A percentile compares a stretch with the other conserved stretches of the same genome.
Evolutionary conservation across 108 stramenopile genomes (phyloP).

Genomic region (Stephanodiscus minutulus): DNA sequence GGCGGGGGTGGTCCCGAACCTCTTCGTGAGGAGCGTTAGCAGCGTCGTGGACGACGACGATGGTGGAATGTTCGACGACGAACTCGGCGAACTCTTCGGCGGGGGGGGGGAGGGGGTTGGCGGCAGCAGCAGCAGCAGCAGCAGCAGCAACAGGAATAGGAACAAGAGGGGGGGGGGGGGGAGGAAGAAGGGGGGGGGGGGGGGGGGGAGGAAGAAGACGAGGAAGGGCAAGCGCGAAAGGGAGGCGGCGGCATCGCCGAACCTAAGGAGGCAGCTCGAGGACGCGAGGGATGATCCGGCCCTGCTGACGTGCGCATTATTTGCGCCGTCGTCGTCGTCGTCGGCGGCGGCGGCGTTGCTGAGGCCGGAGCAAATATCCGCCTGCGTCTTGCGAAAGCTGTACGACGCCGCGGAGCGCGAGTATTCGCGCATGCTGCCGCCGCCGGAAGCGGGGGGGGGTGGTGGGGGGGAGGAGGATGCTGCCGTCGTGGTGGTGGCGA

Average conservation of each 20-base stretch:
- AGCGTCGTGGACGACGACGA: conserved; percentile 10
- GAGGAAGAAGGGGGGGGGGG: conserved; percentile 8
- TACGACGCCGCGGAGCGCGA: conserved; percentile 52
- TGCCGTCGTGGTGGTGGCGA: conserved; percentile 8
- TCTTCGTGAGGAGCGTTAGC: conserved; percentile 18
- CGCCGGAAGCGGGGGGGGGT: no score
- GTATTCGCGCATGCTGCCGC: neutral
- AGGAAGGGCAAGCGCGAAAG: conserved; percentile 50
- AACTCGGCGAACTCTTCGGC: no score
- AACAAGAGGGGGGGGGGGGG: neutral
- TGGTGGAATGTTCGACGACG: no score
- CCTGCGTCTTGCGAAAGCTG: conserved; percentile 71
- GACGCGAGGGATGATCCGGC: conserved; percentile 68
- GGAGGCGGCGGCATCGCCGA: conserved; percentile 13
- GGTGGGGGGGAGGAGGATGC: conserved; percentile 46
- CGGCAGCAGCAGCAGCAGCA: conserved; percentile 5
- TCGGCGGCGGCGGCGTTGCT: conserved; percentile 6
- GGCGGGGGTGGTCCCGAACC: conserved; percentile 71
- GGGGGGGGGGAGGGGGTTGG: conserved; percentile 4
- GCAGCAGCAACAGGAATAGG: conserved; percentile 7
- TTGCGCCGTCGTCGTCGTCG: no score
- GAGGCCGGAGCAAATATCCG: conserved; percentile 78
- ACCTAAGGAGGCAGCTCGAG: conserved; percentile 57
- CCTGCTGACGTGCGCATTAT: conserved; percentile 12
- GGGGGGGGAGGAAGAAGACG: conserved; percentile 35